Evolutionary conservation across 805 yeast genomes (phyloP).

Genomic region (Millerago galiae): DNA sequence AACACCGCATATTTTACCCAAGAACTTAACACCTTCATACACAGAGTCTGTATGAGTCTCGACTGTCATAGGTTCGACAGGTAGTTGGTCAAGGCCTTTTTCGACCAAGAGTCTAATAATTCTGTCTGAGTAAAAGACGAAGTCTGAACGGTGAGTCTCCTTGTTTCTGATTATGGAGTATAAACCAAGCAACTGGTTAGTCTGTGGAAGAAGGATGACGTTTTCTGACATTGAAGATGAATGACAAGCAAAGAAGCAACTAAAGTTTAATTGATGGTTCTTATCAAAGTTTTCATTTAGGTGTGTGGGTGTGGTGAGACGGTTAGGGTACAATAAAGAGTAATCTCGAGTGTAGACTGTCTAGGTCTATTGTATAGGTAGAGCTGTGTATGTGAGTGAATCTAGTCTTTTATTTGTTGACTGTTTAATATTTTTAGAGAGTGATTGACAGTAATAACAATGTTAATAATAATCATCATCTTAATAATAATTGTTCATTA

Average conservation of each 20-base stretch:
- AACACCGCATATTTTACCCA: slow-evolving; percentile 96
- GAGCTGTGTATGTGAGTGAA: too few species aligned
- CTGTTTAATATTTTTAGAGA: too few species aligned
- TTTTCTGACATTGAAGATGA: slow-evolving; percentile 28
- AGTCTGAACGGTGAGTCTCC: slow-evolving; percentile 79
- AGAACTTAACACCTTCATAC: slow-evolving; percentile 72
- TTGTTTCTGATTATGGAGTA: slow-evolving; percentile 87
- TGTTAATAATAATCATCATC: too few species aligned
- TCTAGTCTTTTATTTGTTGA: too few species aligned
- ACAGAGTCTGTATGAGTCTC: slow-evolving; percentile 70
- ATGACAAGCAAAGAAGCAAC: neutral
- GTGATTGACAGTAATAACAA: too few species aligned
- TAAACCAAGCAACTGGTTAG: slow-evolving; percentile 82
- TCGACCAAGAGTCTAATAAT: slow-evolving; percentile 91
- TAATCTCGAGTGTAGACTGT: too few species aligned
- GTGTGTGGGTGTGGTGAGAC: too few species aligned
- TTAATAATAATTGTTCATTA: neutral
- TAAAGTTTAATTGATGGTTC: too few species aligned
- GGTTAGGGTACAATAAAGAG: too few species aligned
- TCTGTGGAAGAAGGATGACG: slow-evolving; percentile 72
- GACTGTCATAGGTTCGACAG: slow-evolving; percentile 65
- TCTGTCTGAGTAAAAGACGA: slow-evolving; percentile 91
- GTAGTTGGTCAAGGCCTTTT: slow-evolving; percentile 90
- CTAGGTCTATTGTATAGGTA: too few species aligned
- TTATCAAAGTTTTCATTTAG: neutral